phyloP scores from a whole-genome alignment of 257 asterid genomes.

The Solanum medicagineum region DNA sequence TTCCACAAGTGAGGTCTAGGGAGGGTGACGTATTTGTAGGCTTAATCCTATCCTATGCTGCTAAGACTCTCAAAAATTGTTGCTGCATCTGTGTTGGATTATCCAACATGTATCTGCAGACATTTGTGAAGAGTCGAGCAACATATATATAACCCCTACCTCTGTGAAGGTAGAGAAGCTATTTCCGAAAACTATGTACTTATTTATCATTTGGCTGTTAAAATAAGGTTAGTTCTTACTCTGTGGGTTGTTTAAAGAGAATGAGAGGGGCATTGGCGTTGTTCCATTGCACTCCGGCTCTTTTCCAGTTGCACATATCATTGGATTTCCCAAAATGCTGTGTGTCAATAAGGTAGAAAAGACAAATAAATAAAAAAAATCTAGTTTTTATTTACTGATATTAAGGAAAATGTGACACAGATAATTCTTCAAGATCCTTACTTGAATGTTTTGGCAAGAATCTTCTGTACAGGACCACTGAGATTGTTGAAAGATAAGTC shows the following conservation, averaged over 20 bases:
- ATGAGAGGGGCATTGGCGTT: constrained; percentile 47
- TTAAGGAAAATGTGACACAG: not conserved
- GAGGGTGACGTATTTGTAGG: not conserved
- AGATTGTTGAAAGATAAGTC: constrained; percentile 89
- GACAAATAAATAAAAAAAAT: not conserved
- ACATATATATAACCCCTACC: not conserved
- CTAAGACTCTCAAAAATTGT: too few species aligned
- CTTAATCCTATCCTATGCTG: not conserved
- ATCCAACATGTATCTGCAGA: too few species aligned
- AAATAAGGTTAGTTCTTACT: constrained; percentile 24
- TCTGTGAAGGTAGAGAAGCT: not conserved
- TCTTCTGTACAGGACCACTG: constrained; percentile 76
- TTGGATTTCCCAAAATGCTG: constrained; percentile 79
- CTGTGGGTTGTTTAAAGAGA: constrained; percentile 35
- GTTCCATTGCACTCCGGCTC: constrained; percentile 76
- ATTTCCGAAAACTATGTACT: not conserved
- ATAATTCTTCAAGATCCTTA: constrained; percentile 8
- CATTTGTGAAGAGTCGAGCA: too few species aligned
- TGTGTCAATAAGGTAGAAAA: not conserved
- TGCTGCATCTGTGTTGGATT: too few species aligned
- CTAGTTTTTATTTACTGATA: not conserved
- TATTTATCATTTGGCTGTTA: not conserved
- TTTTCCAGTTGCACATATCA: constrained; percentile 79
- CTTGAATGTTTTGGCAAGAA: constrained; percentile 80
- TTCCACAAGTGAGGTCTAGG: not conserved